A percentile compares a stretch with the other conserved stretches of the same genome.
Evolutionary conservation across 768 basidiomycete genomes (phyloP).

Genomic region (Tulasnella sp.): DNA sequence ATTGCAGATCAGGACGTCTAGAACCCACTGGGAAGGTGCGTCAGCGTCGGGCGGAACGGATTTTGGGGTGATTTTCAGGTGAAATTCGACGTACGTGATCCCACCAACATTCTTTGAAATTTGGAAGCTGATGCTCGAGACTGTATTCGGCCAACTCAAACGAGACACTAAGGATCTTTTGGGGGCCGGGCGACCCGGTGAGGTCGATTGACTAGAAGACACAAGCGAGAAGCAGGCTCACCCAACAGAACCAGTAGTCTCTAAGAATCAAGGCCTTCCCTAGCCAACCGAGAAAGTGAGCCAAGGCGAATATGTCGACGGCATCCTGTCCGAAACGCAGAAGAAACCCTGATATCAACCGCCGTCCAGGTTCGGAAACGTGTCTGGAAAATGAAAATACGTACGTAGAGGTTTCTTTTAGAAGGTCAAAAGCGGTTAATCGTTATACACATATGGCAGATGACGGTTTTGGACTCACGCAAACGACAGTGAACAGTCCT

Average conservation of each 20-base stretch:
- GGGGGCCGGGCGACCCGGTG: too few species aligned
- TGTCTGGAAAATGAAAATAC: not conserved
- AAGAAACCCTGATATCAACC: not conserved
- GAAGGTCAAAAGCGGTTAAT: not conserved
- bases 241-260: slow-evolving; percentile 94
- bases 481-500: slow-evolving; percentile 56
- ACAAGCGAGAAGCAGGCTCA: slow-evolving; percentile 25
- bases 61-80: not conserved
- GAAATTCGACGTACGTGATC: slow-evolving; percentile 55
- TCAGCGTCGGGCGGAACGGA: slow-evolving; percentile 6
- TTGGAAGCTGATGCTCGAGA: slow-evolving; percentile 74
- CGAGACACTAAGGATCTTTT: slow-evolving; percentile 70
- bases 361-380: not conserved
- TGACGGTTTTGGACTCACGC: slow-evolving; percentile 16
- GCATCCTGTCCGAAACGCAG: slow-evolving; percentile 40
- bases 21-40: slow-evolving; percentile 49
- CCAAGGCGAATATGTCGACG: slow-evolving; percentile 75
- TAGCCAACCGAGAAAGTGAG: slow-evolving; percentile 80
- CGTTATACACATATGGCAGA: not conserved
- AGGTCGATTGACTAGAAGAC: too few species aligned
- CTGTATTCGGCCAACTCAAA: slow-evolving; percentile 86
- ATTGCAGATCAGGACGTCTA: slow-evolving; percentile 78
- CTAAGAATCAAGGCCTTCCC: slow-evolving; percentile 82
- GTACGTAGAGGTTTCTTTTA: not conserved
- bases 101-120: slow-evolving; percentile 92